Conservation (phyloP, 495 filamentous ascomycete species). For the Filosporella fistucella region DNA sequence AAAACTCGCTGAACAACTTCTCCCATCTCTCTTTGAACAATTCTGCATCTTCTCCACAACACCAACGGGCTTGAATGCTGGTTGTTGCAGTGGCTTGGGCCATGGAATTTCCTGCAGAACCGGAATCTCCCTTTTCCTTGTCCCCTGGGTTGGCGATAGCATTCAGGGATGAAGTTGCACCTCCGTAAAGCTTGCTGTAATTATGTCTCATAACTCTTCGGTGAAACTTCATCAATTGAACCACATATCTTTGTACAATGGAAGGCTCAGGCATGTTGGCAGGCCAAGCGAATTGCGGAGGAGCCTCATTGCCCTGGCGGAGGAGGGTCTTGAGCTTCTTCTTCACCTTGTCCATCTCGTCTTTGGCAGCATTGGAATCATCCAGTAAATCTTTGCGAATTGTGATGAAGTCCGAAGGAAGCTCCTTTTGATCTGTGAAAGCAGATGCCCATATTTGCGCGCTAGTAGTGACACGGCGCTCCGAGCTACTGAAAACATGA, state of each 20-base stretch:
- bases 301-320: conserved; percentile 80
- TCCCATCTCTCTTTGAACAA: conserved; percentile 97
- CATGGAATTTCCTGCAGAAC: conserved; percentile 37
- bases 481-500: conserved; percentile 88
- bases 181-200: conserved; percentile 68
- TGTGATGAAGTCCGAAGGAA: conserved; percentile 76
- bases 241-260: conserved; percentile 83
- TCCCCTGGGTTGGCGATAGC: conserved; percentile 44
- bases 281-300: conserved; percentile 97
- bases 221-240: conserved; percentile 97
- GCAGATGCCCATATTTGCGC: conserved; percentile 94
- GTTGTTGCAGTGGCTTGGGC: conserved; percentile 54
- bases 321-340: conserved; percentile 94
- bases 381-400: conserved; percentile 93
- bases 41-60: conserved; percentile 90
- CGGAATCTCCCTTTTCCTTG: conserved; percentile 33
- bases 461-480: conserved; percentile 88
- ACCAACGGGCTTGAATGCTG: conserved; percentile 86
- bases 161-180: conserved; percentile 53
- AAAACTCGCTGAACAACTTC: conserved; percentile 95
- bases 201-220: conserved; percentile 91
- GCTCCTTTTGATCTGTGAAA: conserved; percentile 82
- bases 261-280: conserved; percentile 89
- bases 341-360: conserved; percentile 99
- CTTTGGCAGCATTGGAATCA: conserved; percentile 98